A percentile compares a stretch with the other conserved stretches of the same genome.
Conservation (phyloP, 345 rosid species). For the Zanthoxylum bungeanum region DNA sequence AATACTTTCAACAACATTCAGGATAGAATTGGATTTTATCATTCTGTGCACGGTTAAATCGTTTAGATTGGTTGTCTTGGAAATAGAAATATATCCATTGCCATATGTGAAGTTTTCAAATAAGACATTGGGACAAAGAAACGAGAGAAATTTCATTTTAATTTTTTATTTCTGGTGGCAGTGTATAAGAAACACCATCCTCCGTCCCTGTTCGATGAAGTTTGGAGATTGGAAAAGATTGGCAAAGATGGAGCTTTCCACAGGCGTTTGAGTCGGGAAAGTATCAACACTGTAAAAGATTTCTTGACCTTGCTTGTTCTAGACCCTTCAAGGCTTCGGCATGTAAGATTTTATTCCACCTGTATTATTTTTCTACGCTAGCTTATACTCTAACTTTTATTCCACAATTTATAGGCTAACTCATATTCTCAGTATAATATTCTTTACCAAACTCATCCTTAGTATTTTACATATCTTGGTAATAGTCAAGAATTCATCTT, state of each 20-base stretch:
- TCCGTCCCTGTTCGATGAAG: constrained; percentile 79
- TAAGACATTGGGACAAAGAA: not conserved
- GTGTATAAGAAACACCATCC: constrained; percentile 98
- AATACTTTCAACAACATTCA: not conserved
- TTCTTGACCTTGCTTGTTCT: constrained; percentile 64
- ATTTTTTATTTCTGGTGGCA: constrained; percentile 34
- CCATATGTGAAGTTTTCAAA: not conserved
- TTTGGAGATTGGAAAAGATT: constrained; percentile 97
- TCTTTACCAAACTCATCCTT: no score
- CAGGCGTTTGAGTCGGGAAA: constrained; percentile 65
- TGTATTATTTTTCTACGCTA: no score
- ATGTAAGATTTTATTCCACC: constrained; percentile 41
- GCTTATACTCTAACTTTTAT: no score
- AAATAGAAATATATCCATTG: not conserved
- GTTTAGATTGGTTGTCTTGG: not conserved
- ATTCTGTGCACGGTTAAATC: not conserved
- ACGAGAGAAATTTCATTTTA: not conserved
- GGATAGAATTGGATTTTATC: not conserved
- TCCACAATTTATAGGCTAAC: no score
- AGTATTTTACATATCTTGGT: not conserved
- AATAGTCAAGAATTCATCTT: not conserved
- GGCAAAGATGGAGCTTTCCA: constrained; percentile 99
- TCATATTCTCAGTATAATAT: no score
- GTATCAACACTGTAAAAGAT: constrained; percentile 76
- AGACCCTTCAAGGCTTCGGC: constrained; percentile 72